phyloP scores from a whole-genome alignment of 768 basidiomycete genomes.

The Termitomyces sp. region DNA sequence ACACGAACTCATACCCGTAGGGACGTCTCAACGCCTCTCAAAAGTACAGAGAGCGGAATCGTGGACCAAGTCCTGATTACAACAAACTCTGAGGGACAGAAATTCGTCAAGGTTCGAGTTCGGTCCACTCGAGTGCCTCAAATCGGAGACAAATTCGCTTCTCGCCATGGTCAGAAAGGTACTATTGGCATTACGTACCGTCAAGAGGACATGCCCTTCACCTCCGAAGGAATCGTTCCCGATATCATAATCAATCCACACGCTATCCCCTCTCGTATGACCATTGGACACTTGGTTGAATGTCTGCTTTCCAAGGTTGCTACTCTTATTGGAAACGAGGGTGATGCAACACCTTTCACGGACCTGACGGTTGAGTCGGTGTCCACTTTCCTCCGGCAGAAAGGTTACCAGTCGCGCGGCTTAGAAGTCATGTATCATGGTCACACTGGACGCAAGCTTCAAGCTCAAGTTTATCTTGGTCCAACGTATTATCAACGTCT shows the following conservation, averaged over 20 bases:
- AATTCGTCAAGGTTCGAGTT: conserved; percentile 97
- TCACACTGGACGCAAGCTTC: conserved; percentile 95
- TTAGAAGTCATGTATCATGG: conserved; percentile 99
- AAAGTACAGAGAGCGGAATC: conserved; percentile 96
- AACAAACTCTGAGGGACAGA: conserved; percentile 92
- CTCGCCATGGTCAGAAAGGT: conserved; percentile 99
- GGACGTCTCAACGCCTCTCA: conserved; percentile 95
- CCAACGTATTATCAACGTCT: conserved; percentile 98
- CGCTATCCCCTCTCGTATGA: conserved; percentile 99
- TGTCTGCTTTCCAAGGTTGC: conserved; percentile 95
- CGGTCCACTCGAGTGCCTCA: conserved; percentile 95
- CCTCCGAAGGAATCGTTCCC: conserved; percentile 92
- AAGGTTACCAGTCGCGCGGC: conserved; percentile 96
- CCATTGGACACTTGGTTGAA: conserved; percentile 98
- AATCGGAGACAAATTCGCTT: conserved; percentile 98
- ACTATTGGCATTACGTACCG: conserved; percentile 99
- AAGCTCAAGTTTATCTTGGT: conserved; percentile 97
- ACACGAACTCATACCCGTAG: conserved; percentile 90
- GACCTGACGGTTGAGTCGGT: conserved; percentile 97
- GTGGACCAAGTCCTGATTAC: conserved; percentile 97
- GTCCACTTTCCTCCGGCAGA: conserved; percentile 82
- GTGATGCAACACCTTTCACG: conserved; percentile 98
- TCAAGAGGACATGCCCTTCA: conserved; percentile 99
- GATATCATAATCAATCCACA: conserved; percentile 99
- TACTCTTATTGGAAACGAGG: conserved; percentile 93